A percentile compares a stretch with the other conserved stretches of the same genome.
Evolutionary conservation across 2,329 filamentous ascomycete genomes (phyloP).

Genomic region (Fusarium poae): DNA sequence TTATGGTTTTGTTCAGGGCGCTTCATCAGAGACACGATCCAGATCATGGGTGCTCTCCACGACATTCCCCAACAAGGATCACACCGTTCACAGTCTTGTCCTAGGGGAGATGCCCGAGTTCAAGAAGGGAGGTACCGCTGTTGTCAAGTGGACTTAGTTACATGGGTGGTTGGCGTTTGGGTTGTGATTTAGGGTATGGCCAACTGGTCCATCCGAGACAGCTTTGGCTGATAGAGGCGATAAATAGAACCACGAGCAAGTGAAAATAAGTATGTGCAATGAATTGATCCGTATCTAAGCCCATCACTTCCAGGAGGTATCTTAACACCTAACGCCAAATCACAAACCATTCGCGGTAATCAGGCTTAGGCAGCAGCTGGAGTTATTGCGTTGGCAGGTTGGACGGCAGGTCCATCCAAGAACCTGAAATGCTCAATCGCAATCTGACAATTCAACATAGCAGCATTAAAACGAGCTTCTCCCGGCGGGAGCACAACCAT

Average conservation of each 20-base stretch:
- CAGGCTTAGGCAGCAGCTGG: slow-evolving; percentile 22
- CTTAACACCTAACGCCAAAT: slow-evolving; percentile 47
- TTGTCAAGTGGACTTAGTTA: slow-evolving; percentile 68
- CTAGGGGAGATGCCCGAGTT: slow-evolving; percentile 74
- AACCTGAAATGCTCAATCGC: slow-evolving; percentile 85
- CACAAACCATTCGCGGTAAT: slow-evolving; percentile 18
- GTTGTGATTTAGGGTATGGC: slow-evolving; percentile 23
- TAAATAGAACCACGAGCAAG: slow-evolving; percentile 21
- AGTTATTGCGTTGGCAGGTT: slow-evolving; percentile 25
- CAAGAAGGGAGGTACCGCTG: slow-evolving; percentile 73
- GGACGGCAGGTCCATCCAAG: slow-evolving; percentile 64
- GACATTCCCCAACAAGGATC: slow-evolving; percentile 85
- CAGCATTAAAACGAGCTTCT: slow-evolving; percentile 90
- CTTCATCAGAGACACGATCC: slow-evolving; percentile 67
- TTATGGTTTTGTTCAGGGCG: slow-evolving; percentile 78
- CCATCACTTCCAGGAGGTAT: slow-evolving; percentile 46
- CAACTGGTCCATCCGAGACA: slow-evolving; percentile 8
- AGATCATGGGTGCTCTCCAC: slow-evolving; percentile 83
- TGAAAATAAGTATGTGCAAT: neutral
- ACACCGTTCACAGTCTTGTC: slow-evolving; percentile 73
- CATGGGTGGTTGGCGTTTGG: slow-evolving; percentile 39
- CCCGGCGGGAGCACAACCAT: slow-evolving; percentile 92
- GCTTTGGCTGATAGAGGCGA: slow-evolving; percentile 32
- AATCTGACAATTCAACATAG: slow-evolving; percentile 89
- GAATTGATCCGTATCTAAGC: slow-evolving; percentile 27